These are phyloP conservation scores for Pterocarpus santalinus DNA, from an alignment of 306 rosid genomes.

Conservation along the genomic window DNA sequence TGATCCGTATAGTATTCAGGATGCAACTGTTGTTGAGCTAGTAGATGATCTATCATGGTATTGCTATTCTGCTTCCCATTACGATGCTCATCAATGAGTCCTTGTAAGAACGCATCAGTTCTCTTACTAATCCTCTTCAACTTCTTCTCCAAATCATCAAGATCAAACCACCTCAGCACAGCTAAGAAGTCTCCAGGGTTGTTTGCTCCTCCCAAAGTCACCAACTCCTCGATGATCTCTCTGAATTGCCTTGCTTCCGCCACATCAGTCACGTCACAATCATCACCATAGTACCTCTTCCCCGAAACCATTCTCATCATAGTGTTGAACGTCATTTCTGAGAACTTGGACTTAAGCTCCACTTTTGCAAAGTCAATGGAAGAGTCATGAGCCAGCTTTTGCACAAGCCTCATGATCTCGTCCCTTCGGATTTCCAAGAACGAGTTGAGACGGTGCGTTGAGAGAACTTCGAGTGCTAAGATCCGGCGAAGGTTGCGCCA, in stretches of 20 bases:
- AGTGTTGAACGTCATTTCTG: conserved; percentile 58
- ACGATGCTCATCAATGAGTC: conserved; percentile 61
- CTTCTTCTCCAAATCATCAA: conserved; percentile 40
- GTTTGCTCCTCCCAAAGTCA: conserved; percentile 31
- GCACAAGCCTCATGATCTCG: conserved; percentile 50
- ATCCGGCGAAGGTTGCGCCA: conserved; percentile 83
- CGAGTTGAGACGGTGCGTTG: conserved; percentile 45
- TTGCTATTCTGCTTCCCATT: neutral
- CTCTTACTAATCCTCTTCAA: conserved; percentile 36
- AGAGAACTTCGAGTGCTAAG: conserved; percentile 55
- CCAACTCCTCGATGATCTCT: conserved; percentile 33
- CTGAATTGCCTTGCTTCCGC: conserved; percentile 49
- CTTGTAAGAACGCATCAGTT: conserved; percentile 55
- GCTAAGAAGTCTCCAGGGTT: conserved; percentile 58
- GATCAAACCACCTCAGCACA: conserved; percentile 53
- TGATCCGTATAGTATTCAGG: conserved; percentile 57
- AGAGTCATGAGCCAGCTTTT: conserved; percentile 42
- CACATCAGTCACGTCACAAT: conserved; percentile 49
- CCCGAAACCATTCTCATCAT: conserved; percentile 69
- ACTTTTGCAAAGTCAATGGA: conserved; percentile 36
- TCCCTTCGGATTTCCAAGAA: conserved; percentile 51
- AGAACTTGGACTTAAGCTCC: conserved; percentile 47
- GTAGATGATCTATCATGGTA: neutral
- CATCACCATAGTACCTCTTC: conserved; percentile 61
- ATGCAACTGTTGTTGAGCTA: neutral